phyloP scores from a whole-genome alignment of 1,284 basidiomycete species.

The Microbotryum lychnidis-dioicae region DNA sequence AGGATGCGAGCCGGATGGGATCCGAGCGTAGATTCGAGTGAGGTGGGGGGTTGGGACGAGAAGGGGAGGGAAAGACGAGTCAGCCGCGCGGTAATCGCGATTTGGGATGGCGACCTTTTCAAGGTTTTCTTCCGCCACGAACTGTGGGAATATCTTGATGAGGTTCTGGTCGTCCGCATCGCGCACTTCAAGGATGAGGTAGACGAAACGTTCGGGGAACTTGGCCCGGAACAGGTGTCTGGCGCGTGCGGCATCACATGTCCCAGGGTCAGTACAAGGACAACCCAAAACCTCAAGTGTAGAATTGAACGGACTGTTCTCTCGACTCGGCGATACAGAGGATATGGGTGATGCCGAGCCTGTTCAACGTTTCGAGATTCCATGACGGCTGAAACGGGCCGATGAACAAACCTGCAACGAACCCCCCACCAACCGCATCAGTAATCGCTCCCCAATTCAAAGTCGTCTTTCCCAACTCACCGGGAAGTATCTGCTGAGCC shows the following conservation, averaged over 20 bases:
- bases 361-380: conserved; percentile 57
- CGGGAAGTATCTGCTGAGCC: conserved; percentile 80
- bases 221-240: conserved; percentile 63
- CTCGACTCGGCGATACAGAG: conserved; percentile 36
- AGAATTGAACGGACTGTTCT: conserved; percentile 51
- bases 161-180: conserved; percentile 57
- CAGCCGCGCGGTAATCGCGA: too few species aligned
- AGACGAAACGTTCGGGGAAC: conserved; percentile 69
- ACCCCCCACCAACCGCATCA: neutral
- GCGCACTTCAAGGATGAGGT: conserved; percentile 75
- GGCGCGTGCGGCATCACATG: conserved; percentile 2
- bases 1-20: neutral
- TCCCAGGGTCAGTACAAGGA: neutral
- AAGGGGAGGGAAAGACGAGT: too few species aligned
- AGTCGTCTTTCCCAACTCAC: conserved; percentile 2
- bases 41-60: too few species aligned
- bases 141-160: conserved; percentile 34
- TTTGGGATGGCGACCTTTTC: too few species aligned
- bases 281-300: too few species aligned
- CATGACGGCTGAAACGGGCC: conserved; percentile 84
- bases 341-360: conserved; percentile 71
- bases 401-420: conserved; percentile 55
- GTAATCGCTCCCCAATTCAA: neutral
- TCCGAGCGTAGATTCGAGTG: neutral
- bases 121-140: neutral